Evolutionary conservation across 108 stramenopile genomes (phyloP).

Genomic region (Asterionellopsis glacialis): DNA sequence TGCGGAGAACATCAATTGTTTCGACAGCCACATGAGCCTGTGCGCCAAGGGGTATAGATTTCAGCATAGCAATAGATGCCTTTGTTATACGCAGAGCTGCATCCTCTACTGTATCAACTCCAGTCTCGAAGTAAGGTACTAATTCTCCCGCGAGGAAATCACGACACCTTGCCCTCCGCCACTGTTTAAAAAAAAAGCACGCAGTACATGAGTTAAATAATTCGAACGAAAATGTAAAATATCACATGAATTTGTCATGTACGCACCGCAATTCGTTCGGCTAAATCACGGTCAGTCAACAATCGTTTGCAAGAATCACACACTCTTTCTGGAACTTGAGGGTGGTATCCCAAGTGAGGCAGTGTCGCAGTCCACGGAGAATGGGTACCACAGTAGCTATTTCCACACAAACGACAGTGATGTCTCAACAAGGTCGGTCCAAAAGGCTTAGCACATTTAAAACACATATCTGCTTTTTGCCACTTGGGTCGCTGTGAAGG

Average conservation of each 20-base stretch:
- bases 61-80: conserved; percentile 67
- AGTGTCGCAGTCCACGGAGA: conserved; percentile 49
- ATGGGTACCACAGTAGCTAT: conserved; percentile 76
- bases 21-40: conserved; percentile 87
- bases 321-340: conserved; percentile 80
- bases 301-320: conserved; percentile 71
- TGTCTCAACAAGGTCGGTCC: conserved; percentile 84
- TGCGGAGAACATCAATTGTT: conserved; percentile 87
- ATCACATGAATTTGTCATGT: not conserved
- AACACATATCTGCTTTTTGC: conserved; percentile 64
- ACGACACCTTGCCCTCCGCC: conserved; percentile 76
- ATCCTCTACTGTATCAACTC: conserved; percentile 72
- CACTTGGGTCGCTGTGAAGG: conserved; percentile 56
- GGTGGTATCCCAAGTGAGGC: conserved; percentile 82
- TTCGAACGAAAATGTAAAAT: not conserved
- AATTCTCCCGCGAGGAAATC: conserved; percentile 52
- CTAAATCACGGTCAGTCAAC: conserved; percentile 69
- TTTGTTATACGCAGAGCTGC: conserved; percentile 59
- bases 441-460: conserved; percentile 65
- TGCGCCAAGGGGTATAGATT: conserved; percentile 79
- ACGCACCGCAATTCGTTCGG: conserved; percentile 72
- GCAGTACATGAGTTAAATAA: not conserved
- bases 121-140: conserved; percentile 82
- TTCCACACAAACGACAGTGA: conserved; percentile 90
- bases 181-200: conserved; percentile 10